phyloP scores from a whole-genome alignment of 257 asterid species.

The Nicotiana noctiflora region DNA sequence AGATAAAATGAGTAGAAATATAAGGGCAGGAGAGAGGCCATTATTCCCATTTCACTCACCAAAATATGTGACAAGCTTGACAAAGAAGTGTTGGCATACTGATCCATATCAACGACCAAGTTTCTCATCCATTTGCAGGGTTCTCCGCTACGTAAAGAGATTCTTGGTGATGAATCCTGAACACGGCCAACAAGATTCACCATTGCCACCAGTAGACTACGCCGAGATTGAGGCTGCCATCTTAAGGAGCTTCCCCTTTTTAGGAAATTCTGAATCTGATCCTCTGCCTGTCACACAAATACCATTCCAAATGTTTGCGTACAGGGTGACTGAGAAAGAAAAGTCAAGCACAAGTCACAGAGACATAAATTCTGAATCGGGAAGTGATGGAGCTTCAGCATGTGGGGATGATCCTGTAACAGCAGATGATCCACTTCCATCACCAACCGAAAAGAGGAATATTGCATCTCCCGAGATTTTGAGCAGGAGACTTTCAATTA shows the following conservation, averaged over 20 bases:
- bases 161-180: constrained; percentile 42
- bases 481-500: constrained; percentile 35
- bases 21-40: constrained; percentile 87
- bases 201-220: constrained; percentile 42
- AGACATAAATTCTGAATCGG: constrained; percentile 55
- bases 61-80: constrained; percentile 37
- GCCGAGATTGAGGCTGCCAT: constrained; percentile 29
- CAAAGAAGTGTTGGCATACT: constrained; percentile 39
- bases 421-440: constrained; percentile 40
- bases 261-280: constrained; percentile 8
- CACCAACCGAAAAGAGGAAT: constrained; percentile 38
- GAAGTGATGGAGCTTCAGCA: constrained; percentile 62
- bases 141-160: constrained; percentile 54
- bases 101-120: constrained; percentile 38
- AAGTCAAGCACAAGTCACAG: constrained; percentile 28
- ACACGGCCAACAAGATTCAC: constrained; percentile 48
- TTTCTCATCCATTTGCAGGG: constrained; percentile 49
- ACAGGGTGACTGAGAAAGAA: constrained; percentile 67
- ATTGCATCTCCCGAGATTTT: constrained; percentile 31
- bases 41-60: constrained; percentile 75
- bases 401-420: constrained; percentile 44
- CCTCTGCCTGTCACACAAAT: constrained; percentile 32
- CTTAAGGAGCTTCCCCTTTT: constrained; percentile 18
- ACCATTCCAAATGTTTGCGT: constrained; percentile 72
- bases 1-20: constrained; percentile 75